Percentiles rank a stretch among this genome's conserved stretches.
Evolutionary conservation across 176 grass and related monocot genomes (phyloP).

Genomic region (Phoenix dactylifera): DNA sequence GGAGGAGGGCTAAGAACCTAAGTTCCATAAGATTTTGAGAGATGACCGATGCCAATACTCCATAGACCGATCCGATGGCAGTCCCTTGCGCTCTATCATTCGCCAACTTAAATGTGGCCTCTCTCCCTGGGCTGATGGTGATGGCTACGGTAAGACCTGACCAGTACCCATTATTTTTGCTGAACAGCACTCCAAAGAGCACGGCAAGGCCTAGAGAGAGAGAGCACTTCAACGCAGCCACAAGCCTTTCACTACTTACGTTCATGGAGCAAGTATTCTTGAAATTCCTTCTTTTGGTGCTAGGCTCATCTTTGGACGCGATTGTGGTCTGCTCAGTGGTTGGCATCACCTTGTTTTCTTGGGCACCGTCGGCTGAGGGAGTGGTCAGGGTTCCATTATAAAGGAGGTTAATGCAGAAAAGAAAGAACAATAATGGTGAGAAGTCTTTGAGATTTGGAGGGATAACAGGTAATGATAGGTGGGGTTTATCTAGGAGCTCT

Average conservation of each 20-base stretch:
- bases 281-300: not conserved
- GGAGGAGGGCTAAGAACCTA: conserved; percentile 61
- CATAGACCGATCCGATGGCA: conserved; percentile 53
- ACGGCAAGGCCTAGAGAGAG: conserved; percentile 56
- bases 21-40: conserved; percentile 68
- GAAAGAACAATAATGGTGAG: conserved; percentile 41
- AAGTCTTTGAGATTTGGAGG: conserved; percentile 22
- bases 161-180: conserved; percentile 71
- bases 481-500: conserved; percentile 1
- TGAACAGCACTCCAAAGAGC: conserved; percentile 61
- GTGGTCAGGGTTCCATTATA: conserved; percentile 10
- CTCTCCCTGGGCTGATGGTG: conserved; percentile 39
- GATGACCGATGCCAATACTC: conserved; percentile 40
- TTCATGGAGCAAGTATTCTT: not conserved
- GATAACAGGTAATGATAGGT: not conserved
- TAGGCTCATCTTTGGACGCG: conserved; percentile 16
- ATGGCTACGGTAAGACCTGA: conserved; percentile 69
- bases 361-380: not conserved
- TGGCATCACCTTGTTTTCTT: conserved; percentile 25
- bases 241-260: conserved; percentile 12
- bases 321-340: conserved; percentile 13
- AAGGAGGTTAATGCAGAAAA: conserved; percentile 56
- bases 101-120: conserved; percentile 51
- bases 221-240: conserved; percentile 45
- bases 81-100: conserved; percentile 59